Percentiles rank a stretch among this genome's conserved stretches.
Evolutionary conservation across 495 filamentous ascomycete genomes (phyloP).

Genomic region (Astrocystis sublimbata): DNA sequence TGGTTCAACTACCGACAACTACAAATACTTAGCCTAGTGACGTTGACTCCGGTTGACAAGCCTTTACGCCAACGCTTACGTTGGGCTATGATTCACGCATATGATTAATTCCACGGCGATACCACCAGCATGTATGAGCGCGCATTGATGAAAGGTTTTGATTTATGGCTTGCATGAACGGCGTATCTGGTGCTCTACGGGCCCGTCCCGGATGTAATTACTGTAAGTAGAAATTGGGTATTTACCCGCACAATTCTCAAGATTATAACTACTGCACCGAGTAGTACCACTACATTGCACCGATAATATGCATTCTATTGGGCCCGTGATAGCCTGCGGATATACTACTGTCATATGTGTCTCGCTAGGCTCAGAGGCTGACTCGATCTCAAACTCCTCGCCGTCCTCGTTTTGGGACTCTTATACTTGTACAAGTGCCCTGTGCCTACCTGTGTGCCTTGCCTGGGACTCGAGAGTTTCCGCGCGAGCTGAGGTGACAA

Average conservation of each 20-base stretch:
- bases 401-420: neutral
- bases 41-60: neutral
- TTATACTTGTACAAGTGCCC: neutral
- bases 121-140: conserved; percentile 14
- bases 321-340: neutral
- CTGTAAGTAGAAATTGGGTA: neutral
- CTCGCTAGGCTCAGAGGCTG: neutral
- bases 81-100: conserved; percentile 1
- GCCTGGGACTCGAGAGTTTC: no score
- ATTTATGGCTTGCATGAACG: conserved; percentile 4
- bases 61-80: neutral
- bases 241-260: neutral
- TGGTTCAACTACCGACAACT: conserved; percentile 31
- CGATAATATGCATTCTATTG: neutral
- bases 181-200: conserved; percentile 10
- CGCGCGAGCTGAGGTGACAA: neutral
- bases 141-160: conserved; percentile 15
- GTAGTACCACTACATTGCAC: neutral
- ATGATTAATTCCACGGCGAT: conserved; percentile 10
- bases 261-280: neutral
- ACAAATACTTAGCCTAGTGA: conserved; percentile 31
- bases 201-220: neutral
- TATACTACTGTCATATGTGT: neutral
- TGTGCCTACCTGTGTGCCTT: neutral
- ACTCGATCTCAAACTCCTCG: neutral